Conservation (phyloP, 495 filamentous ascomycete species). For the Penicillium steckii region DNA sequence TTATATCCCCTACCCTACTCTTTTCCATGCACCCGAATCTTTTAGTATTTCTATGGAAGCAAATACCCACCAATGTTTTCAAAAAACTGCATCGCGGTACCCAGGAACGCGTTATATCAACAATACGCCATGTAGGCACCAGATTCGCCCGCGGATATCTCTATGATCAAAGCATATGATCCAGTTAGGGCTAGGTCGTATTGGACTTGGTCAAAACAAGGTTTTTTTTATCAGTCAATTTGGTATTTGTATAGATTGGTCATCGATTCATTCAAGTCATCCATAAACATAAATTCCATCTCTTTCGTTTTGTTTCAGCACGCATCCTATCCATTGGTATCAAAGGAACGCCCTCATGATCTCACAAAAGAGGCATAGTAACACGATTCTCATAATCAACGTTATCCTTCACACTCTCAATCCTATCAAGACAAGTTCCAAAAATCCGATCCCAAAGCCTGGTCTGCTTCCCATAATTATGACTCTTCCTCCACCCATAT, state of each 20-base stretch:
- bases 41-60: conserved; percentile 14
- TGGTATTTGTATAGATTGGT: too few species aligned
- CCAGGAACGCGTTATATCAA: conserved; percentile 26
- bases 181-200: too few species aligned
- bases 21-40: not conserved
- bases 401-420: conserved; percentile 24
- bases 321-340: not conserved
- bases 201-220: not conserved
- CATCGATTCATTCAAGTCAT: too few species aligned
- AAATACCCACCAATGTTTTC: conserved; percentile 32
- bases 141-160: conserved; percentile 14
- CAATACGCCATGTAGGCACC: conserved; percentile 24
- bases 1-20: not conserved
- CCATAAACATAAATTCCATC: not conserved
- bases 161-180: too few species aligned
- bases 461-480: conserved; percentile 33
- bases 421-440: conserved; percentile 26
- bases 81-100: conserved; percentile 25
- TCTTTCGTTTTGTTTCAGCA: too few species aligned
- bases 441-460: conserved; percentile 30
- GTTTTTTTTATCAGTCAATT: not conserved
- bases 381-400: conserved; percentile 27
- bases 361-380: conserved; percentile 25
- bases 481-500: conserved; percentile 30
- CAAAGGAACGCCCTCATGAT: not conserved